Evolutionary conservation across 2,329 filamentous ascomycete species (phyloP).

Genomic region (Verticillium klebahnii): DNA sequence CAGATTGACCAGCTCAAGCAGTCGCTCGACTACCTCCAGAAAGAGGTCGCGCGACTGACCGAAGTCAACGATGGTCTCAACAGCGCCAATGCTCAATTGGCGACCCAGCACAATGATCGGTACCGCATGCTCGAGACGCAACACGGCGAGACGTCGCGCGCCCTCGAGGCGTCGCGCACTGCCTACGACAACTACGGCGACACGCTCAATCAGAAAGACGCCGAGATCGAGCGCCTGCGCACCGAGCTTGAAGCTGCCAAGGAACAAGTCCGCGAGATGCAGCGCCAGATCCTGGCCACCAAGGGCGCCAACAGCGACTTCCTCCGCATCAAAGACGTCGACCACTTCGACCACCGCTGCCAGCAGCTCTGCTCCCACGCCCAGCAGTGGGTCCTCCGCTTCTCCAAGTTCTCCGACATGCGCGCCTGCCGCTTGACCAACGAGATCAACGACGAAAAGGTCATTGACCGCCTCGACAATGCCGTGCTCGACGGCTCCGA

Average conservation of each 20-base stretch:
- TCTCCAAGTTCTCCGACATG: conserved; percentile 96
- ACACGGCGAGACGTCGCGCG: conserved; percentile 59
- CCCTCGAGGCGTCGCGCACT: conserved; percentile 64
- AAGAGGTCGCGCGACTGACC: conserved; percentile 74
- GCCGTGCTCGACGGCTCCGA: conserved; percentile 90
- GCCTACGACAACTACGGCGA: conserved; percentile 61
- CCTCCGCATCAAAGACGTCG: conserved; percentile 77
- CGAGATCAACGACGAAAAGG: conserved; percentile 87
- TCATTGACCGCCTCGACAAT: conserved; percentile 91
- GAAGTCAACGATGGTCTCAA: conserved; percentile 79
- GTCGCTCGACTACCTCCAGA: conserved; percentile 73
- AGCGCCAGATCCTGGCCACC: conserved; percentile 50
- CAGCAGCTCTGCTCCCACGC: conserved; percentile 94
- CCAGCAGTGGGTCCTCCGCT: conserved; percentile 95
- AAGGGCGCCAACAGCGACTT: conserved; percentile 60
- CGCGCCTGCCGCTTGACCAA: conserved; percentile 77
- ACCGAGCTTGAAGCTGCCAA: conserved; percentile 72
- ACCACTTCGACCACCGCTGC: conserved; percentile 92
- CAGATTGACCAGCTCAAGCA: conserved; percentile 81
- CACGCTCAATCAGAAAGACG: conserved; percentile 74
- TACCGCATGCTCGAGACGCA: conserved; percentile 64
- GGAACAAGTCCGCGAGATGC: conserved; percentile 50
- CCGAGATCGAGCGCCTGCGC: conserved; percentile 74
- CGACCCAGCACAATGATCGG: conserved; percentile 69
- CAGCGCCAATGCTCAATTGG: conserved; percentile 72